Base-by-base conservation (phyloP, 257 asterid species). In the Rubia yunnanensis region DNA sequence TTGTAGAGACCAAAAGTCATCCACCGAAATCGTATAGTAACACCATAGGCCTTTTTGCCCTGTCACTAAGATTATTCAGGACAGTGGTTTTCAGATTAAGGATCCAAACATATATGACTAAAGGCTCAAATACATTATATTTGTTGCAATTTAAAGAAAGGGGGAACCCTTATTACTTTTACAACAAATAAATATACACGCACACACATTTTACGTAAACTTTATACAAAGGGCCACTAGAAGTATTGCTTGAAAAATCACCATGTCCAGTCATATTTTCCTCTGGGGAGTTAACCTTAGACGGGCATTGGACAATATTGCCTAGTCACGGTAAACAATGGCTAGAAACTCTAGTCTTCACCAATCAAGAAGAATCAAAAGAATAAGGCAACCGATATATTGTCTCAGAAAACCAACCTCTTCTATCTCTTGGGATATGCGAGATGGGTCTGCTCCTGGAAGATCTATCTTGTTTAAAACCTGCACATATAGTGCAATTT, bases 391-490 rank as follows among this genome's bases (percentile, higher is more conserved):
- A 3, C 30, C 54, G 17, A 20, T 46, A 6, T 32, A 39, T 72
- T 60, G 24, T 55, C 77, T 65, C 70, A 58, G 67, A n/a, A 69
- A 73, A 83, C 94, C 44, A 72, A 92, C 99, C 99, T 94, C 99
- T 78, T 94, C 99, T 69, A 94, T 94, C 81, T 94, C 99, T 67
- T 79, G 86, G 77, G 81, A 66, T 75, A 94, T 92, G 71, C 92
- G 88, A 78, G 78, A 83, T 60, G 99, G 99, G 72, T 94, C 97
- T 62, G 99, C 96, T 67, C 99, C 97, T 62, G 99, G 99, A 81
- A 94, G 99, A 82, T 94, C 99, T 65, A 94, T 94, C 86, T 94
- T 94, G 90, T 94, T 94, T 80, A 94, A 75, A 79, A 94, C 97
- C 99, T 94, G 83, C 69, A 82, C 60, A 78, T 44, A 53, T 23